Evolutionary conservation across 768 basidiomycete genomes (phyloP).

Genomic region (Boletus sp.): DNA sequence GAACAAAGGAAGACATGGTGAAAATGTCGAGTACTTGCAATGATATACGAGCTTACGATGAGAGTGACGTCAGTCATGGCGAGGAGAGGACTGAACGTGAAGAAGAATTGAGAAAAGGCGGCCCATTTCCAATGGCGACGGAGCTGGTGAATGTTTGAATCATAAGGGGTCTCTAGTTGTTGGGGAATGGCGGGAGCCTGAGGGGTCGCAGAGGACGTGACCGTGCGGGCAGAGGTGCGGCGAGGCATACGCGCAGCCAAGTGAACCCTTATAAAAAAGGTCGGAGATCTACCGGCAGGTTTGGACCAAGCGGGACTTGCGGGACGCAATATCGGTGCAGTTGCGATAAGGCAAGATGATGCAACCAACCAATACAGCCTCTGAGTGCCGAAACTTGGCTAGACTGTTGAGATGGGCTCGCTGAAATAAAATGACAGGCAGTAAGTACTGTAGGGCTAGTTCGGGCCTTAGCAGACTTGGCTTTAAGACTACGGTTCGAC

Average conservation of each 20-base stretch:
- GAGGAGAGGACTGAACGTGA: slow-evolving; percentile 75
- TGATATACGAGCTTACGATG: slow-evolving; percentile 41
- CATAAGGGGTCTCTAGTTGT: slow-evolving; percentile 28
- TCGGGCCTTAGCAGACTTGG: not conserved
- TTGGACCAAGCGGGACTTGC: slow-evolving; percentile 22
- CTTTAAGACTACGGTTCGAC: slow-evolving; percentile 6
- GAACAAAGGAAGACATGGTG: slow-evolving; percentile 12
- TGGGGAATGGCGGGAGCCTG: slow-evolving; percentile 27
- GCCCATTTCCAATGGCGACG: slow-evolving; percentile 92
- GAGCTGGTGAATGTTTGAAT: slow-evolving; percentile 49
- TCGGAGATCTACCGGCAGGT: slow-evolving; percentile 36
- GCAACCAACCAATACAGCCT: slow-evolving; percentile 20
- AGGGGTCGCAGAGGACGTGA: slow-evolving; percentile 32
- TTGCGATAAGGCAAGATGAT: slow-evolving; percentile 21
- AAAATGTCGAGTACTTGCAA: not conserved
- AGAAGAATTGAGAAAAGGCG: slow-evolving; percentile 86
- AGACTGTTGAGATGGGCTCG: slow-evolving; percentile 10
- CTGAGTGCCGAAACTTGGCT: slow-evolving; percentile 9
- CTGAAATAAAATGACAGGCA: slow-evolving; percentile 12
- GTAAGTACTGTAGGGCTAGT: not conserved
- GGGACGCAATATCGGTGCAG: slow-evolving; percentile 16
- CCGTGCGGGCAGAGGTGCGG: slow-evolving; percentile 45
- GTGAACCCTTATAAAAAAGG: slow-evolving; percentile 35
- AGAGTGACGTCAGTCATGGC: slow-evolving; percentile 69
- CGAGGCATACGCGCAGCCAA: slow-evolving; percentile 54